Conservation (phyloP, 306 rosid genomes). For the Malus orientalis region DNA sequence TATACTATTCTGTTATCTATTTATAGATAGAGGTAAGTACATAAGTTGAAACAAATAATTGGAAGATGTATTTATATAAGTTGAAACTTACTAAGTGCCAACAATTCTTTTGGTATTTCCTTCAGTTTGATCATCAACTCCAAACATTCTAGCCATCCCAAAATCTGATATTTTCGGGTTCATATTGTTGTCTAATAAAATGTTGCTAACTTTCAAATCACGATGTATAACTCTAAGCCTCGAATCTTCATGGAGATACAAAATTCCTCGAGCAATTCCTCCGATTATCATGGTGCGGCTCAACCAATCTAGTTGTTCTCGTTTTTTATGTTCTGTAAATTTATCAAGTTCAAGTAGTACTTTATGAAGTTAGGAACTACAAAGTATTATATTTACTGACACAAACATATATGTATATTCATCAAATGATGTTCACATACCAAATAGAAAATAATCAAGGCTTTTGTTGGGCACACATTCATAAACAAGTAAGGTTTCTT, state of each 20-base stretch:
- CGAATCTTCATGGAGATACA: slow-evolving; percentile 46
- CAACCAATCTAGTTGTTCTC: slow-evolving; percentile 26
- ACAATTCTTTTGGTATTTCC: slow-evolving; percentile 26
- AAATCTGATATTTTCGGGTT: slow-evolving; percentile 42
- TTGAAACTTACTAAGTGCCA: slow-evolving; percentile 41
- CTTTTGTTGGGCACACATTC: too few species aligned
- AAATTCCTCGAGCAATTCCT: slow-evolving; percentile 37
- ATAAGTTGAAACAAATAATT: too few species aligned
- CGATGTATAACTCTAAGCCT: slow-evolving; percentile 35
- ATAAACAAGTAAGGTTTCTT: too few species aligned
- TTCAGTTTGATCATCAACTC: slow-evolving; percentile 10
- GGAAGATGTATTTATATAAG: too few species aligned
- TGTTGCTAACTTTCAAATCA: slow-evolving; percentile 39
- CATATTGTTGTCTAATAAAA: slow-evolving; percentile 25
- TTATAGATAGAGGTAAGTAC: too few species aligned
- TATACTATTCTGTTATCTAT: too few species aligned
- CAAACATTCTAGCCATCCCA: slow-evolving; percentile 35
- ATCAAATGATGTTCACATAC: too few species aligned
- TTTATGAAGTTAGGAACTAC: too few species aligned
- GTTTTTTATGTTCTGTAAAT: not conserved
- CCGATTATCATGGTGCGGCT: slow-evolving; percentile 24
- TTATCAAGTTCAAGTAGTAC: too few species aligned
- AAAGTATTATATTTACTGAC: too few species aligned
- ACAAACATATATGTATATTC: too few species aligned
- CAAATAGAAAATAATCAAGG: too few species aligned